Conservation (phyloP, 2,329 filamentous ascomycete species). For the Nemania sp. region DNA sequence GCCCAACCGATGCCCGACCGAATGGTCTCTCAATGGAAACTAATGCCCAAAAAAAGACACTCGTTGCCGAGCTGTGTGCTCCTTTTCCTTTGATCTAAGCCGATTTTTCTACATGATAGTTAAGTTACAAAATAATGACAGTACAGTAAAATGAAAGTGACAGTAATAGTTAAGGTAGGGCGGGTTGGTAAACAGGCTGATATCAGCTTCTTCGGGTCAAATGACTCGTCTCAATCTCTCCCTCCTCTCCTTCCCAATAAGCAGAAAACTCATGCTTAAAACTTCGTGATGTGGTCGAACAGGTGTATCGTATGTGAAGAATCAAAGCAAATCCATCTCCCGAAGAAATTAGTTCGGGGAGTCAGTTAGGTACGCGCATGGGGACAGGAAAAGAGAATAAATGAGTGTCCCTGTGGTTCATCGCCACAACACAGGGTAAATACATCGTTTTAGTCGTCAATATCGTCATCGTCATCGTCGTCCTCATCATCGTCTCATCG, state of each 20-base stretch:
- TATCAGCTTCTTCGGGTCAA: slow-evolving; percentile 19
- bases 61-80: slow-evolving; percentile 28
- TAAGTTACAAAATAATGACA: slow-evolving; percentile 34
- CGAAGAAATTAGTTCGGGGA: neutral
- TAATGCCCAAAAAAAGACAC: slow-evolving; percentile 32
- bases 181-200: slow-evolving; percentile 10
- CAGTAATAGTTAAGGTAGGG: slow-evolving; percentile 15
- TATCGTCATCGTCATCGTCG: slow-evolving; percentile 20
- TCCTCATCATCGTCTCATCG: slow-evolving; percentile 22
- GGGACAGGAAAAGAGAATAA: slow-evolving; percentile 27
- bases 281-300: slow-evolving; percentile 30
- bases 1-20: slow-evolving; percentile 34
- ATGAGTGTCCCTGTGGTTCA: slow-evolving; percentile 20
- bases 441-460: slow-evolving; percentile 27
- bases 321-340: slow-evolving; percentile 13
- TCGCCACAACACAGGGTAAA: slow-evolving; percentile 18
- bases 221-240: slow-evolving; percentile 9
- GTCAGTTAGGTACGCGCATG: neutral
- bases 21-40: slow-evolving; percentile 22
- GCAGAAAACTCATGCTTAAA: slow-evolving; percentile 9
- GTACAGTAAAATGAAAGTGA: slow-evolving; percentile 27
- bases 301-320: slow-evolving; percentile 34
- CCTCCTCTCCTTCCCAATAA: neutral
- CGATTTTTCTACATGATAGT: slow-evolving; percentile 37
- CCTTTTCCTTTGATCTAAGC: slow-evolving; percentile 32